phyloP scores from a whole-genome alignment of 2,329 filamentous ascomycete genomes.

The Xylaria sp. region DNA sequence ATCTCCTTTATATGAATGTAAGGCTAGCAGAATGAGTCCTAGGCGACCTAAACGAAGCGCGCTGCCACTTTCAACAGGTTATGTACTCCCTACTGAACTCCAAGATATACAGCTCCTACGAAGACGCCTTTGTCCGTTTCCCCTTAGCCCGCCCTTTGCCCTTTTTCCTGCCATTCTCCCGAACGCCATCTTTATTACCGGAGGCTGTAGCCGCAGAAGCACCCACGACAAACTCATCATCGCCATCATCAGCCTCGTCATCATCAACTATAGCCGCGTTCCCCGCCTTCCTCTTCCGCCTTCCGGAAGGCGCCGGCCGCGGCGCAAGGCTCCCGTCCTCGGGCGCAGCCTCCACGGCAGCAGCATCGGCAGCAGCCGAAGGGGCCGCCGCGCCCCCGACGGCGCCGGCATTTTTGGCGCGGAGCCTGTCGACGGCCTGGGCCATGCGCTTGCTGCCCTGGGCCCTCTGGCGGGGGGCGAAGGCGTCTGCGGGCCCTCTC shows the following conservation, averaged over 20 bases:
- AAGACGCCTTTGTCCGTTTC: slow-evolving; percentile 33
- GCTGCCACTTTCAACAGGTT: too few species aligned
- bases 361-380: too few species aligned
- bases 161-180: slow-evolving; percentile 11
- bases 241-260: slow-evolving; percentile 29
- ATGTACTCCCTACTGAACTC: too few species aligned
- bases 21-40: too few species aligned
- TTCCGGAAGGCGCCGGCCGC: slow-evolving; percentile 3
- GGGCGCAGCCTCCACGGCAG: slow-evolving; percentile 2
- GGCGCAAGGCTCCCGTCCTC: slow-evolving; percentile 24
- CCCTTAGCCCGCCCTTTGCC: slow-evolving; percentile 26
- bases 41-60: too few species aligned
- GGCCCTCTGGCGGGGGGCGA: slow-evolving; percentile 68
- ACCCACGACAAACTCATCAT: slow-evolving; percentile 19
- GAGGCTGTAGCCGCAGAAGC: too few species aligned
- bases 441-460: slow-evolving; percentile 76
- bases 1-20: too few species aligned
- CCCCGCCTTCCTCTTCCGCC: slow-evolving; percentile 40
- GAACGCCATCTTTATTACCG: slow-evolving; percentile 15
- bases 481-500: slow-evolving; percentile 65
- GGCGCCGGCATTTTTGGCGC: slow-evolving; percentile 53
- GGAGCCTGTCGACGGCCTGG: slow-evolving; percentile 70
- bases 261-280: slow-evolving; percentile 21
- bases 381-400: too few species aligned
- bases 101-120: slow-evolving; percentile 4